A percentile compares a stretch with the other conserved stretches of the same genome.
These are phyloP conservation scores for Apiospora marii DNA, from an alignment of 2,329 filamentous ascomycete species.

Conservation along the genomic window DNA sequence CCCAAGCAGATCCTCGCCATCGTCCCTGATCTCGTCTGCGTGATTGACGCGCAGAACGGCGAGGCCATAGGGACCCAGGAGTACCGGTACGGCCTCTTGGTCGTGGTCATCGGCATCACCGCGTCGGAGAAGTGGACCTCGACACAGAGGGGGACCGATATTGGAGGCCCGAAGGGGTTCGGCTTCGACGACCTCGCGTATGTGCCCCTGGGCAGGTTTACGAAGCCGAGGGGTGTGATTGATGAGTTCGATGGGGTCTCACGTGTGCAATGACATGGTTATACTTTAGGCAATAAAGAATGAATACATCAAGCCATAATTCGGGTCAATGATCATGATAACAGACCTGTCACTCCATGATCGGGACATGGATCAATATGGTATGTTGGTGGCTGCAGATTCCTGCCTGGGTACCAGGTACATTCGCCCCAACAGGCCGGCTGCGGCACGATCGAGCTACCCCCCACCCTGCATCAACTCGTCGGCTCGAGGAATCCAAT, in stretches of 20 bases:
- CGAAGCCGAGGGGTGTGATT: slow-evolving; percentile 60
- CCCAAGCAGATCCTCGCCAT: slow-evolving; percentile 53
- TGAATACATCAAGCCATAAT: too few relatives aligned
- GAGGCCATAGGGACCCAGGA: slow-evolving; percentile 65
- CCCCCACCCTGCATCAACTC: too few relatives aligned
- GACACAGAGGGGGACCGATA: slow-evolving; percentile 54
- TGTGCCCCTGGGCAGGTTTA: slow-evolving; percentile 55
- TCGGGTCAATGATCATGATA: too few relatives aligned
- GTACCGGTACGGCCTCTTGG: slow-evolving; percentile 61
- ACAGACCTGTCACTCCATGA: too few relatives aligned
- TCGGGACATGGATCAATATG: too few relatives aligned
- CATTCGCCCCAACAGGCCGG: too few relatives aligned
- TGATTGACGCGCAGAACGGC: slow-evolving; percentile 64
- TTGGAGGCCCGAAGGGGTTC: slow-evolving; percentile 59
- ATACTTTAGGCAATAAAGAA: neutral
- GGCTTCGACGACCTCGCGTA: slow-evolving; percentile 57
- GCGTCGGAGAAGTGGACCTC: slow-evolving; percentile 51
- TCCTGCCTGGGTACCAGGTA: too few relatives aligned
- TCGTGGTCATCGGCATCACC: slow-evolving; percentile 56
- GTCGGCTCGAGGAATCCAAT: too few relatives aligned
- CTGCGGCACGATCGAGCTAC: too few relatives aligned
- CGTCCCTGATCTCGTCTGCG: slow-evolving; percentile 63
- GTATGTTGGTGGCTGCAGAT: too few relatives aligned
- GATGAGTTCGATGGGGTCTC: slow-evolving; percentile 49
- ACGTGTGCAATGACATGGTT: neutral